Evolutionary conservation across 305 asterid species (phyloP).

Genomic region (Fraxinus xanthoxyloides): DNA sequence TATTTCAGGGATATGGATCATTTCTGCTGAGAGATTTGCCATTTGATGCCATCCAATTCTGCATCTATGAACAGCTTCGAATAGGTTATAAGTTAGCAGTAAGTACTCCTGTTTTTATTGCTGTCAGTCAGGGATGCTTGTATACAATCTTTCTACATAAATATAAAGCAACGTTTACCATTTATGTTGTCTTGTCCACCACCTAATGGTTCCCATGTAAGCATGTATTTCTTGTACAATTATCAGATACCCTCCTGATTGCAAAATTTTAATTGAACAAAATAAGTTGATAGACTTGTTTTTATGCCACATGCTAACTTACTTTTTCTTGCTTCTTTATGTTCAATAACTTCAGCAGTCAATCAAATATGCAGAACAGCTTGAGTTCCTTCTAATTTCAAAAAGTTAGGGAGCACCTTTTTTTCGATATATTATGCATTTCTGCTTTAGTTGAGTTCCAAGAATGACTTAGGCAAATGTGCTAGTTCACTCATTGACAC

Average conservation of each 20-base stretch:
- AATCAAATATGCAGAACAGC: neutral
- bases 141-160: neutral
- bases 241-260: neutral
- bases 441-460: neutral
- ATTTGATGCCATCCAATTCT: conserved; percentile 89
- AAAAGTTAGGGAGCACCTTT: neutral
- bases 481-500: neutral
- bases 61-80: conserved; percentile 91
- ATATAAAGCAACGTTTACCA: neutral
- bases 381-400: neutral
- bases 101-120: conserved; percentile 28
- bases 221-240: neutral
- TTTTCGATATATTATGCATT: neutral
- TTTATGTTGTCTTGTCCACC: neutral
- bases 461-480: neutral
- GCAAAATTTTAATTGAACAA: neutral
- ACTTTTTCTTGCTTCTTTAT: neutral
- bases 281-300: neutral
- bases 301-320: neutral
- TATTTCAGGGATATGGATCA: conserved; percentile 79
- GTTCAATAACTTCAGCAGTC: neutral
- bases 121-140: neutral
- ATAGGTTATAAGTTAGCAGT: conserved; percentile 88
- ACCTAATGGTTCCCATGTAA: neutral
- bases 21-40: conserved; percentile 94